Conservation (phyloP, 139 green algal genomes). For the Spirogloea muscicola region DNA sequence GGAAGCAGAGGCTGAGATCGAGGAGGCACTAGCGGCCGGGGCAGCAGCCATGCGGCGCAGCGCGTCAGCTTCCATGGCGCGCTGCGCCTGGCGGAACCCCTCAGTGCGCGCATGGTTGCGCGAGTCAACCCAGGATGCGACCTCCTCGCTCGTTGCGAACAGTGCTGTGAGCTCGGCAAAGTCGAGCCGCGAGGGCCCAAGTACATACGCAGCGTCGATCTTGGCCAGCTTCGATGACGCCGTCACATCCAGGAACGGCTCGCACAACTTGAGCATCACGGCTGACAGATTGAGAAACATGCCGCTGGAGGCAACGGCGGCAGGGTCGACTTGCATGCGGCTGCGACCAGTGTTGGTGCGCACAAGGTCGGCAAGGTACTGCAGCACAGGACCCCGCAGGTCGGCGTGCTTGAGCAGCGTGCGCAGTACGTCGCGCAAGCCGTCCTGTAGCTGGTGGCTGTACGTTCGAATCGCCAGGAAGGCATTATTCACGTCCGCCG, state of each 20-base stretch:
- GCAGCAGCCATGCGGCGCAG: not conserved
- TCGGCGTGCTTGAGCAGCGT: slow-evolving; percentile 63
- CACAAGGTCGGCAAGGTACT: slow-evolving; percentile 70
- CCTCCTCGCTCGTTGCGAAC: slow-evolving; percentile 43
- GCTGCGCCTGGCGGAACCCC: slow-evolving; percentile 18
- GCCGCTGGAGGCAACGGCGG: slow-evolving; percentile 55
- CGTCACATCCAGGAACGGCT: slow-evolving; percentile 72
- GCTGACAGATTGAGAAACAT: slow-evolving; percentile 78
- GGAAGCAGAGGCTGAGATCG: not conserved
- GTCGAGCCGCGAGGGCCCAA: slow-evolving; percentile 5
- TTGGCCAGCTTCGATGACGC: slow-evolving; percentile 34
- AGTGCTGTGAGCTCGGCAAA: slow-evolving; percentile 50
- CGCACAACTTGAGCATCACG: slow-evolving; percentile 70
- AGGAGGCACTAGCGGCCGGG: not conserved
- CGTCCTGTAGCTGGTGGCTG: slow-evolving; percentile 41
- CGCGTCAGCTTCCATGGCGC: not conserved
- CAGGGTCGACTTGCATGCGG: slow-evolving; percentile 68
- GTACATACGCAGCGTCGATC: slow-evolving; percentile 50
- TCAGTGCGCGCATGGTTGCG: slow-evolving; percentile 38
- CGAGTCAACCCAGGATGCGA: slow-evolving; percentile 51
- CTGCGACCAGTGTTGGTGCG: slow-evolving; percentile 71
- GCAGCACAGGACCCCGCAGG: slow-evolving; percentile 65
- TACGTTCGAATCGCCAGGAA: slow-evolving; percentile 59
- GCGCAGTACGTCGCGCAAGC: slow-evolving; percentile 59
- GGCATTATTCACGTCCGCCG: slow-evolving; percentile 28